Evolutionary conservation across 805 yeast genomes (phyloP), one percentile per base, ranked within the genome.

Genomic region (Starmerella lactis-condensi): DNA sequence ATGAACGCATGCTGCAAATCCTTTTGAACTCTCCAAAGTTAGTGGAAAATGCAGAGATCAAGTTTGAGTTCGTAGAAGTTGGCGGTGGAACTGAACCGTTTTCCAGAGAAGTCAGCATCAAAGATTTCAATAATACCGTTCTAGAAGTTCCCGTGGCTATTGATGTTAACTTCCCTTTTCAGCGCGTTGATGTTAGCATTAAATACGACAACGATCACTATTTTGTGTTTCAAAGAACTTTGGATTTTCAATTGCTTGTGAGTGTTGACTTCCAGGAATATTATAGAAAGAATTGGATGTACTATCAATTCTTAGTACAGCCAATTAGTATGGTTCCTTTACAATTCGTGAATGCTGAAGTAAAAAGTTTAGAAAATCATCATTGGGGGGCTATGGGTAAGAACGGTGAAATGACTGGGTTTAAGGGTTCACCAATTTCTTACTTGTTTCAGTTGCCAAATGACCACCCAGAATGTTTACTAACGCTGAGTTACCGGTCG

Each of bases 181-280:
- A 29, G 4, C 42, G 41, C 10, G 33, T 54, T 5, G 37, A 36
- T 4, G 43, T 47, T 13, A 19, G 49, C 31, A 32, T 48, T 26
- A 44, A 42, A 22, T 52, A 49, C 38, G 33, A 35, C 44, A 35
- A 31, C 37, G 16, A 38, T 35, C 10, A 42, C 32, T 4, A 42
- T 36, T 35, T 41, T 19, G 39, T 44, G 30, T 41, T 47, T 30
- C 13, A 47, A 29, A 40, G 45, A 19, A 42, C 44, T 2, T 36
- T 75, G 5, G 72, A 74, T 36, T 65, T 71, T 5, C 52, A 66
- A 1, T 55, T 78, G 23, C 59, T 66, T 4, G 54, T 77, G 6
- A 72, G 81, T 0, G 89, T 77, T 1, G 70, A 79, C 2, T 91
- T 77, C 2, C 85, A 76, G 44, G 93, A 79, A 48, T 69, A 72